Percentiles rank a stretch among this genome's conserved stretches.
Conservation (phyloP, 495 filamentous ascomycete genomes). For the Astrothelium macrocarpum region DNA sequence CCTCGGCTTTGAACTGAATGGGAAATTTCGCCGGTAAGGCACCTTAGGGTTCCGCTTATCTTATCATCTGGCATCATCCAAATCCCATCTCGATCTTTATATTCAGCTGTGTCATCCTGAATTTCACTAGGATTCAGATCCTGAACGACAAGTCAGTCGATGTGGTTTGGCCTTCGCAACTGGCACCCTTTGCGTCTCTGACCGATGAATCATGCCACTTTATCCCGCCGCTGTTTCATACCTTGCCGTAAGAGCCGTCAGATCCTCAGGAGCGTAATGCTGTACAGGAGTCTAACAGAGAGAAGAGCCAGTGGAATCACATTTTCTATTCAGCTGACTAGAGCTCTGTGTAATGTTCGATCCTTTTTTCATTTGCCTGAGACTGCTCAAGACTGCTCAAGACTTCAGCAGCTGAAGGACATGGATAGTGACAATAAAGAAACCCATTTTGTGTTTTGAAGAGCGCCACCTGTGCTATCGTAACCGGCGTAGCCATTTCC, state of each 20-base stretch:
- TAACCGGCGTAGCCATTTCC: not conserved
- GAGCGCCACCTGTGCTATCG: not conserved
- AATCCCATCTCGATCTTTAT: not conserved
- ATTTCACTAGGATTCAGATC: not conserved
- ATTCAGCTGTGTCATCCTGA: not conserved
- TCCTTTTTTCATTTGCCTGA: no score
- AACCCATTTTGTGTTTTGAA: not conserved
- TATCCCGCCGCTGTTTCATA: not conserved
- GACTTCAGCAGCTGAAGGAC: not conserved
- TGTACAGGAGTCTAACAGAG: no score
- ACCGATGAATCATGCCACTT: no score
- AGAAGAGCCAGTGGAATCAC: no score
- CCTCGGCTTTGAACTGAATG: not conserved
- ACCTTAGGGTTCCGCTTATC: not conserved
- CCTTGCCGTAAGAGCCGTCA: not conserved
- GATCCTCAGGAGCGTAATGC: not conserved
- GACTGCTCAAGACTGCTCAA: not conserved
- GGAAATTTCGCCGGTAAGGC: not conserved
- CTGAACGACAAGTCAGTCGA: not conserved
- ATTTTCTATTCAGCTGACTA: no score
- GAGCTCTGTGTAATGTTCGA: no score
- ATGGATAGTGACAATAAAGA: not conserved
- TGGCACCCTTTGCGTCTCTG: no score
- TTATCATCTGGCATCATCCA: not conserved
- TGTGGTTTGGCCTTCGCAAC: no score